Evolutionary conservation across 306 rosid genomes (phyloP).

Genomic region (Ziziphus jujuba): DNA sequence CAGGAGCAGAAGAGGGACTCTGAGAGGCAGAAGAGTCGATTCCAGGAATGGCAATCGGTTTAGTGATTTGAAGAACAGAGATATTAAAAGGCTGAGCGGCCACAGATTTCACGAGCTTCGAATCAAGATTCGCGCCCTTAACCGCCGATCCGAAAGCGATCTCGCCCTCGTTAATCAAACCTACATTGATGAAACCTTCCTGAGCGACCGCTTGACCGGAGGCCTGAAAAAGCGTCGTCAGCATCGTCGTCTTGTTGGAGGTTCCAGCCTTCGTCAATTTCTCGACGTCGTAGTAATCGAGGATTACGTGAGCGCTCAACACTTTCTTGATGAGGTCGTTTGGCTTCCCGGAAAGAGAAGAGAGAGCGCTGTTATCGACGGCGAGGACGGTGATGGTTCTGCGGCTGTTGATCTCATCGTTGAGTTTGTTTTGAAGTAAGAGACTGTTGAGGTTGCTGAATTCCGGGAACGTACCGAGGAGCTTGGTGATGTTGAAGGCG

Average conservation of each 20-base stretch:
- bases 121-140: constrained; percentile 1
- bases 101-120: constrained; percentile 38
- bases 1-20: not conserved
- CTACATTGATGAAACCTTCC: constrained; percentile 47
- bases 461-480: constrained; percentile 31
- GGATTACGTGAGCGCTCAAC: constrained; percentile 45
- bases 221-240: constrained; percentile 50
- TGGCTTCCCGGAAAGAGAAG: constrained; percentile 29
- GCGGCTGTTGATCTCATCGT: constrained; percentile 23
- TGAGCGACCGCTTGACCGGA: constrained; percentile 30
- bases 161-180: constrained; percentile 39
- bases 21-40: constrained; percentile 22
- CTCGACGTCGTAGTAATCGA: constrained; percentile 42
- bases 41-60: constrained; percentile 37
- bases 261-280: constrained; percentile 19
- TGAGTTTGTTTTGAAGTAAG: constrained; percentile 55
- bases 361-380: constrained; percentile 23
- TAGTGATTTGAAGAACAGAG: constrained; percentile 51
- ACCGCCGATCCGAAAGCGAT: constrained; percentile 46
- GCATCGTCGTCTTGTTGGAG: not conserved
- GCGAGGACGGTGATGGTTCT: constrained; percentile 52
- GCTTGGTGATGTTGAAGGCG: constrained; percentile 48
- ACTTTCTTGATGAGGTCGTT: constrained; percentile 33
- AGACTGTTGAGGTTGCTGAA: constrained; percentile 32
- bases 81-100: constrained; percentile 41